Conservation (phyloP, 1,284 basidiomycete species). For the Singerocomus inundabilis region DNA sequence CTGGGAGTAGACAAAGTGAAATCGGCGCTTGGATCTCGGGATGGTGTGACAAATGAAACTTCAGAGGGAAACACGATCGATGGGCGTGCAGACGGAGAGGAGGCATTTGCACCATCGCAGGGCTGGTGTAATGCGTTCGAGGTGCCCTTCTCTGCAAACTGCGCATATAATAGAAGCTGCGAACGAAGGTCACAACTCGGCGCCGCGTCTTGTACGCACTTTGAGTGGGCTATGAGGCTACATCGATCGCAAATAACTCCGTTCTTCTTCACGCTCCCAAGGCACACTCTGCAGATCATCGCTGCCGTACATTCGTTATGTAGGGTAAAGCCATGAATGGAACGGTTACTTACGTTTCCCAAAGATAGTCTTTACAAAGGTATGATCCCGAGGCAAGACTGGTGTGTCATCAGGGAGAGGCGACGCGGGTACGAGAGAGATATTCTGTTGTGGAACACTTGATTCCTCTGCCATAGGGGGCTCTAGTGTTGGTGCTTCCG, state of each 20-base stretch:
- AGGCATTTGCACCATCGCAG: conserved; percentile 44
- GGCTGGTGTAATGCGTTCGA: conserved; percentile 54
- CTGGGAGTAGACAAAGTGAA: conserved; percentile 34
- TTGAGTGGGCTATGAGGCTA: conserved; percentile 83
- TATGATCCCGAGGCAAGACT: conserved; percentile 67
- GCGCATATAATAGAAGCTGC: conserved; percentile 68
- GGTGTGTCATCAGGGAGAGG: conserved; percentile 43
- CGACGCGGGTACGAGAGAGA: conserved; percentile 42
- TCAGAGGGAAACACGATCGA: conserved; percentile 51
- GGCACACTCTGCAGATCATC: conserved; percentile 84
- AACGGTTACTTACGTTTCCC: conserved; percentile 70
- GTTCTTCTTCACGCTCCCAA: conserved; percentile 77
- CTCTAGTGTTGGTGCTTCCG: conserved; percentile 44
- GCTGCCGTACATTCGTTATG: conserved; percentile 47
- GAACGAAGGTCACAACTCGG: conserved; percentile 82
- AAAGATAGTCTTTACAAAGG: conserved; percentile 90
- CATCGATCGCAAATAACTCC: conserved; percentile 89
- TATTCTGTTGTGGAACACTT: conserved; percentile 26
- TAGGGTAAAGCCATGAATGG: not conserved
- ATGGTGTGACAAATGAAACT: conserved; percentile 46
- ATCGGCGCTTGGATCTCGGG: conserved; percentile 53
- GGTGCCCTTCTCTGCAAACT: conserved; percentile 66
- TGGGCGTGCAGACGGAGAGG: conserved; percentile 30
- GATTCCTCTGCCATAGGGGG: conserved; percentile 30
- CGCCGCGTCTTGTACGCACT: conserved; percentile 73